Evolutionary conservation across 345 rosid species (phyloP).

Genomic region (Eucalyptus guilfoylei): DNA sequence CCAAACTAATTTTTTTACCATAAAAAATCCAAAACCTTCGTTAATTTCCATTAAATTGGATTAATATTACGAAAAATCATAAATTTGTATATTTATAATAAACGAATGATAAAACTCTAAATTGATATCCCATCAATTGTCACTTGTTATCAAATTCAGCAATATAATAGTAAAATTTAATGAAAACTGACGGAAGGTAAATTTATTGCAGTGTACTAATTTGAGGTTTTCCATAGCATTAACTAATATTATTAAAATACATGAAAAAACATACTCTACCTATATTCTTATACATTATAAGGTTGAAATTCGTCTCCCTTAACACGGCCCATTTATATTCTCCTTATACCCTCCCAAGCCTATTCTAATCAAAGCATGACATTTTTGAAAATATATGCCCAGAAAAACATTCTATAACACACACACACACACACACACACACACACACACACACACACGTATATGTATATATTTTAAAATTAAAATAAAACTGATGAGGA

Average conservation of each 20-base stretch:
- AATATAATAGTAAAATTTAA: too few species aligned
- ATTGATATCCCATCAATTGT: rapidly evolving
- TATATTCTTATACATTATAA: too few species aligned
- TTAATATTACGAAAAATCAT: rapidly evolving
- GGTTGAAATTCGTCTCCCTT: neutral
- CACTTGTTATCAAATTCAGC: rapidly evolving
- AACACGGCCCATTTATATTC: neutral
- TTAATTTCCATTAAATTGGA: too few species aligned
- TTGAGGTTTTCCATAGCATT: too few species aligned
- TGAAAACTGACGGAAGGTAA: rapidly evolving
- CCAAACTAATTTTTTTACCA: too few species aligned
- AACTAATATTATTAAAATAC: neutral
- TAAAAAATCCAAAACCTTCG: rapidly evolving
- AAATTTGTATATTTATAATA: rapidly evolving
- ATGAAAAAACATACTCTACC: too few species aligned
- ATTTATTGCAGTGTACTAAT: too few species aligned
- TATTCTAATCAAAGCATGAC: neutral
- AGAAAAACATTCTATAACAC: neutral
- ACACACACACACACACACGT: rapidly evolving
- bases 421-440: rapidly evolving
- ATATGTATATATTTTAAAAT: neutral
- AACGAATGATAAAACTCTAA: rapidly evolving
- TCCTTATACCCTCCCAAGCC: neutral
- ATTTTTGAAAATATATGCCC: neutral
- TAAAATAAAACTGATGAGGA: neutral